Evolutionary conservation across 2,329 filamentous ascomycete genomes (phyloP).

Genomic region (Gaeumannomyces tritici): DNA sequence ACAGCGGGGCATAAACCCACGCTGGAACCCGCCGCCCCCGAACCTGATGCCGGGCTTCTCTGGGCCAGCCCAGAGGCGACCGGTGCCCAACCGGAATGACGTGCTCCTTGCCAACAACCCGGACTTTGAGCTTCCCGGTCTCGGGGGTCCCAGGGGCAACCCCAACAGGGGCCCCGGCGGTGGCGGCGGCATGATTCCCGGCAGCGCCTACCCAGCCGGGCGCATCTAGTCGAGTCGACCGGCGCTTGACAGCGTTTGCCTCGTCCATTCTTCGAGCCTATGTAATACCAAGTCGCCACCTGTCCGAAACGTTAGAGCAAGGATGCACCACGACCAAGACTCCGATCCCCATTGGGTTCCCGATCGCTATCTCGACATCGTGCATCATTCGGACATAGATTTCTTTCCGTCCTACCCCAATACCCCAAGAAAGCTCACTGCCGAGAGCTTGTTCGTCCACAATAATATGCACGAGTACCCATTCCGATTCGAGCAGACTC

Average conservation of each 20-base stretch:
- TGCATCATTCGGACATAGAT: no score
- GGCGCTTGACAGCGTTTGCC: not conserved
- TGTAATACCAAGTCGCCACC: no score
- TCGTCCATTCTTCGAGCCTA: not conserved
- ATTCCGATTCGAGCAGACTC: no score
- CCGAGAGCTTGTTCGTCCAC: no score
- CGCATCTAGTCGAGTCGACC: not conserved
- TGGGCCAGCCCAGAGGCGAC: constrained; percentile 23
- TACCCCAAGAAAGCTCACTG: no score
- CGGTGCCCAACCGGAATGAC: constrained; percentile 53
- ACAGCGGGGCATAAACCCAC: constrained; percentile 79
- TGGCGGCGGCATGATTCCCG: constrained; percentile 40
- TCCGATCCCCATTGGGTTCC: no score
- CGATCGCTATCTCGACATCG: no score
- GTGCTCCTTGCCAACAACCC: constrained; percentile 67
- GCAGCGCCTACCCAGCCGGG: constrained; percentile 39
- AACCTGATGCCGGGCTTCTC: constrained; percentile 31
- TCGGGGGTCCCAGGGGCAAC: constrained; percentile 7
- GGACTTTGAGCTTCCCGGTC: constrained; percentile 65
- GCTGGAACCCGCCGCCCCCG: constrained; percentile 58
- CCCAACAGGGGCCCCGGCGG: constrained; percentile 17
- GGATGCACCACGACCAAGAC: no score
- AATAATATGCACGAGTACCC: no score
- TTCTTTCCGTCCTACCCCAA: no score
- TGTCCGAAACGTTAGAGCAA: no score